A percentile compares a stretch with the other conserved stretches of the same genome.
Conservation (phyloP, 2,329 filamentous ascomycete genomes). For the Fusarium domesticum region DNA sequence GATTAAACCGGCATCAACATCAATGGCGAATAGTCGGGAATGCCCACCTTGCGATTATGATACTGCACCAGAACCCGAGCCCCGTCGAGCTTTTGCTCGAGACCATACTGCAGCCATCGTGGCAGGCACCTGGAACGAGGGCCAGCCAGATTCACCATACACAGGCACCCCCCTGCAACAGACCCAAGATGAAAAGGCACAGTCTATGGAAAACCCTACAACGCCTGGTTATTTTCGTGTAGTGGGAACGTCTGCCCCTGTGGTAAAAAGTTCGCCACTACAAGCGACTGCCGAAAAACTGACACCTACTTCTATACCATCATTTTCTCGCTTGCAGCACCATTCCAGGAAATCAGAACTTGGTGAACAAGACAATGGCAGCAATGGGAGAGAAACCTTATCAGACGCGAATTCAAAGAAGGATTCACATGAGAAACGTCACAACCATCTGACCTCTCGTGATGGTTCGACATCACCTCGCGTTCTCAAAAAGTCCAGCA, state of each 20-base stretch:
- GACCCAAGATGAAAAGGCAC: neutral
- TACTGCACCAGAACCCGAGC: slow-evolving; percentile 29
- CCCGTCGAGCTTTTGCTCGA: slow-evolving; percentile 27
- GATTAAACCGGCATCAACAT: slow-evolving; percentile 13
- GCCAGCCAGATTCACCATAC: slow-evolving; percentile 57
- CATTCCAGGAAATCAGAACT: slow-evolving; percentile 8
- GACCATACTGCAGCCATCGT: slow-evolving; percentile 56
- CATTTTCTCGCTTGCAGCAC: slow-evolving; percentile 8
- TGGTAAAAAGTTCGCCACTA: slow-evolving; percentile 4
- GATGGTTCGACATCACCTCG: slow-evolving; percentile 19
- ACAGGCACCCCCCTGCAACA: slow-evolving; percentile 29
- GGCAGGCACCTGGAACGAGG: slow-evolving; percentile 60
- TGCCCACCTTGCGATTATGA: slow-evolving; percentile 36
- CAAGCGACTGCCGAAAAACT: slow-evolving; percentile 14
- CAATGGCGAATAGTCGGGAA: slow-evolving; percentile 11
- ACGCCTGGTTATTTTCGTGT: slow-evolving; percentile 19
- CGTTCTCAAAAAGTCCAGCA: neutral
- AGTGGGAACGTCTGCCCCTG: slow-evolving; percentile 10
- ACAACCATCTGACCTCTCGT: slow-evolving; percentile 8
- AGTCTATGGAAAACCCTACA: slow-evolving; percentile 14
- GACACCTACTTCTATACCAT: slow-evolving; percentile 12
- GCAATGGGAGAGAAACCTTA: slow-evolving; percentile 4
- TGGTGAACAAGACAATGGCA: slow-evolving; percentile 2
- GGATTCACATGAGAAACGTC: slow-evolving; percentile 5
- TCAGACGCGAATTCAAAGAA: slow-evolving; percentile 2